Evolutionary conservation across 169 alveolate species (phyloP).

Genomic region (Plasmodium chabaudi): DNA sequence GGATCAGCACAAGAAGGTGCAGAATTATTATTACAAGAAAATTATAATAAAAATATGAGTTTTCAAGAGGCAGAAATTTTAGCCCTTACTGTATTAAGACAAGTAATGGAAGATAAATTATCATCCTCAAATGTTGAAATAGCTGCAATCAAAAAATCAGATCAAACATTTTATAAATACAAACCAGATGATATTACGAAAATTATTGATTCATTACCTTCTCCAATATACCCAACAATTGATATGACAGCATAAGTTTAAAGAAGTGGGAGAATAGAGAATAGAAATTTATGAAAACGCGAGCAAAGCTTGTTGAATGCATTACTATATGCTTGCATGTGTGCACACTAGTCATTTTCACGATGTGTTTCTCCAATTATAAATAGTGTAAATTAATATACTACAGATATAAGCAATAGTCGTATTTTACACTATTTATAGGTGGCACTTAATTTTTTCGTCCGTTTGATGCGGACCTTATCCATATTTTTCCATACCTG

Average conservation of each 20-base stretch:
- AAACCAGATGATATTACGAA: constrained; percentile 65
- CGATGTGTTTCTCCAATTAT: no score
- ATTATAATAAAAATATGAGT: constrained; percentile 93
- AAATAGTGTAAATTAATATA: no score
- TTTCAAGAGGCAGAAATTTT: constrained; percentile 96
- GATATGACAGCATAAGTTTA: constrained; percentile 34
- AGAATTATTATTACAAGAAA: constrained; percentile 95
- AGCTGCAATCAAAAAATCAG: constrained; percentile 87
- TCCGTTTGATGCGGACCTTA: no score
- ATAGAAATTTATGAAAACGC: not conserved
- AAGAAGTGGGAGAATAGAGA: not conserved
- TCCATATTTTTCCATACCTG: no score
- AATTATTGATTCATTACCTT: constrained; percentile 68
- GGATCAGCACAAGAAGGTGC: constrained; percentile 98
- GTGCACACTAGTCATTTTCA: no score
- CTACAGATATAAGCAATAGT: no score
- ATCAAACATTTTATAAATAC: constrained; percentile 80
- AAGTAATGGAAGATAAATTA: constrained; percentile 98
- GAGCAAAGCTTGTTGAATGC: not conserved
- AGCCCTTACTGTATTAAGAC: constrained; percentile 95
- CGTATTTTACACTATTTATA: no score
- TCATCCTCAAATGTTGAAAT: constrained; percentile 96
- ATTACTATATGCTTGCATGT: no score
- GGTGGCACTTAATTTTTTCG: no score
- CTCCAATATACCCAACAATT: constrained; percentile 76